Percentiles rank a stretch among this genome's conserved stretches.
phyloP scores from a whole-genome alignment of 2,329 filamentous ascomycete species.

The Calycina marina region DNA sequence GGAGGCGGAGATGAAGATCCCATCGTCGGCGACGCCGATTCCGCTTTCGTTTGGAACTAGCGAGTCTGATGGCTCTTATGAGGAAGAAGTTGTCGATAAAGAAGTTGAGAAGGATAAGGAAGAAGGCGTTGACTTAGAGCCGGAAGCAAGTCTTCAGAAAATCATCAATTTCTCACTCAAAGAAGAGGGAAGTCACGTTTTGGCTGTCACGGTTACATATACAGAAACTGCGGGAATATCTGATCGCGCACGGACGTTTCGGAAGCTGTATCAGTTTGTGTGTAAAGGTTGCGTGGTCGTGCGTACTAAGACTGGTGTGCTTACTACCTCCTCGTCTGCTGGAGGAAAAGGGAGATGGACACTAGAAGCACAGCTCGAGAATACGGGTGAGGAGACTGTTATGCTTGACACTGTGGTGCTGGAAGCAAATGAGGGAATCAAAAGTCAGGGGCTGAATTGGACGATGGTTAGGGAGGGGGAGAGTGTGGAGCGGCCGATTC shows the following conservation, averaged over 20 bases:
- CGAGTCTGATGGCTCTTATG: slow-evolving; percentile 2
- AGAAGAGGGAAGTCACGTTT: slow-evolving; percentile 85
- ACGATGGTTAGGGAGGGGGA: slow-evolving; percentile 20
- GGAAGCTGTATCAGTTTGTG: slow-evolving; percentile 93
- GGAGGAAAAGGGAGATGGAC: slow-evolving; percentile 39
- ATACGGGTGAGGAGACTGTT: slow-evolving; percentile 73
- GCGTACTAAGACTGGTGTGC: slow-evolving; percentile 64
- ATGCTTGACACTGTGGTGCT: slow-evolving; percentile 55
- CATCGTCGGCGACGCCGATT: slow-evolving; percentile 42
- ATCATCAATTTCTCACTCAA: slow-evolving; percentile 79
- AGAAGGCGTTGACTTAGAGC: slow-evolving; percentile 34
- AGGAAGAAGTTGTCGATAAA: slow-evolving; percentile 5
- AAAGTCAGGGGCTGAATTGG: slow-evolving; percentile 43
- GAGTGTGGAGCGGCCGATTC: slow-evolving; percentile 38
- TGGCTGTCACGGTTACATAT: slow-evolving; percentile 88
- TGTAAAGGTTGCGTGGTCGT: slow-evolving; percentile 84
- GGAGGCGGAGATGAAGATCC: slow-evolving; percentile 90
- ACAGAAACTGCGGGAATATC: slow-evolving; percentile 67
- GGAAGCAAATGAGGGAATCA: slow-evolving; percentile 36
- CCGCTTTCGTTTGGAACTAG: slow-evolving; percentile 41
- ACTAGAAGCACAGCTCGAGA: slow-evolving; percentile 90
- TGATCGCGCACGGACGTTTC: slow-evolving; percentile 67
- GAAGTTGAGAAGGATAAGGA: slow-evolving; percentile 7
- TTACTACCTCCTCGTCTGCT: slow-evolving; percentile 22
- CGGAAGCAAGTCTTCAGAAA: slow-evolving; percentile 60